Evolutionary conservation across 1,284 basidiomycete genomes (phyloP), one percentile per base, ranked within the genome.

Genomic region (Rhodofomes roseus): DNA sequence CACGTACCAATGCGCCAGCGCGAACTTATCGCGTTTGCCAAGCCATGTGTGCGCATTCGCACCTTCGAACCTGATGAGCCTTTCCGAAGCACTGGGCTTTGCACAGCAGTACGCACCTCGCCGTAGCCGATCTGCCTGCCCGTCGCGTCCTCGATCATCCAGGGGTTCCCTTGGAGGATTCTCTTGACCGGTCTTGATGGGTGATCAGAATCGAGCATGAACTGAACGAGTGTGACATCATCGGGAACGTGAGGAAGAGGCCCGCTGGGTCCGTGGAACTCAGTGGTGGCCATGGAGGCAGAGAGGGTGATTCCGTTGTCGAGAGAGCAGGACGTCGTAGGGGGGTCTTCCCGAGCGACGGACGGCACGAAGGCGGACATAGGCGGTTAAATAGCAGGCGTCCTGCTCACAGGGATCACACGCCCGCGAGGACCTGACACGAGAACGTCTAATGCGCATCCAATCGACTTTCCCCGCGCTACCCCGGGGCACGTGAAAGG

Each of bases 221-320:
- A 89, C 71, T 90, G 88, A 8, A 84, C 80, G 20, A 90, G 75
- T 11, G 84, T 84, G 53, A 90, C 71, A 70, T 89, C 74, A 65
- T 87, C 85, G 7, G 87, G 88, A 56, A 87, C 81, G 56, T 64
- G 63, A 5, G 77, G 77, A 41, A 83, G 70, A 25, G 75, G 67
- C 52, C 58, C 60, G 23, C 66, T 58, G n/a, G 73, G 72, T 25
- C 75, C 74, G 53, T 69, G 71, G 61, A 84, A 81, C 63, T 80
- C 76, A 16, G 58, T 12, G 65, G 62, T 64, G 18, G 48, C n/a
- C 16, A n/a, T 41, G 23, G 39, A 29, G 36, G 11, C n/a, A n/a
- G 14, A 20, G 5, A 9, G n/a, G 34, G 29, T 34, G 31, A 52
- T 18, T 12, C n/a, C 18, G 50, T 12, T 23, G 25, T 11, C 7